Evolutionary conservation across 805 yeast genomes (phyloP).

Genomic region (Lipomyces sp.): DNA sequence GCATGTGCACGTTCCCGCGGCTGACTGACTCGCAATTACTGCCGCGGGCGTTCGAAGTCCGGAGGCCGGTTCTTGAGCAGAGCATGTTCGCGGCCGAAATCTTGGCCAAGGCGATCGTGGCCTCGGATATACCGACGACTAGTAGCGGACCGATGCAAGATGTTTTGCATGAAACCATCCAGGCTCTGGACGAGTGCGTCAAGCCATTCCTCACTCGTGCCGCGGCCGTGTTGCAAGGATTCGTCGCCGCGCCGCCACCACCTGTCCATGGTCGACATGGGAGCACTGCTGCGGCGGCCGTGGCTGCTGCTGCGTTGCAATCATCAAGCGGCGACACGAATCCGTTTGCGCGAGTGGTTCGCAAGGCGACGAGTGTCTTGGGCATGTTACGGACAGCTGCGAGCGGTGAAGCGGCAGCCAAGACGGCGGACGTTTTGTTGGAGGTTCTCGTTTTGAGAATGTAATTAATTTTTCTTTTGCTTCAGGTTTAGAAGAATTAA

Average conservation of each 20-base stretch:
- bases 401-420: constrained; percentile 20
- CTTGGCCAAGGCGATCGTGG: constrained; percentile 28
- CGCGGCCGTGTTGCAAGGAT: constrained; percentile 25
- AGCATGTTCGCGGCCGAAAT: constrained; percentile 48
- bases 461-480: neutral
- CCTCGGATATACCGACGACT: constrained; percentile 1
- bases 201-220: constrained; percentile 31
- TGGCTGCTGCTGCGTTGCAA: constrained; percentile 10
- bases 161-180: constrained; percentile 9
- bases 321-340: constrained; percentile 9
- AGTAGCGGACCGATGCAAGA: constrained; percentile 5
- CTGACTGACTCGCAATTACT: constrained; percentile 47
- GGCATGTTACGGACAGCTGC: constrained; percentile 10
- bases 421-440: constrained; percentile 19
- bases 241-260: constrained; percentile 18
- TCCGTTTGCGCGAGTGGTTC: constrained; percentile 32
- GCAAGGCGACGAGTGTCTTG: constrained; percentile 29
- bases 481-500: neutral
- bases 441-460: constrained; percentile 28
- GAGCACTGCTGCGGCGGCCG: constrained; percentile 15
- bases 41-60: constrained; percentile 49
- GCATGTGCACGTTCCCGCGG: constrained; percentile 48
- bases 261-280: constrained; percentile 7
- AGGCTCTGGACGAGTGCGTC: constrained; percentile 21
- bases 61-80: constrained; percentile 50